Evolutionary conservation across 495 filamentous ascomycete genomes (phyloP), one percentile per base, ranked within the genome.

Genomic region (Talaromyces thailandensis): DNA sequence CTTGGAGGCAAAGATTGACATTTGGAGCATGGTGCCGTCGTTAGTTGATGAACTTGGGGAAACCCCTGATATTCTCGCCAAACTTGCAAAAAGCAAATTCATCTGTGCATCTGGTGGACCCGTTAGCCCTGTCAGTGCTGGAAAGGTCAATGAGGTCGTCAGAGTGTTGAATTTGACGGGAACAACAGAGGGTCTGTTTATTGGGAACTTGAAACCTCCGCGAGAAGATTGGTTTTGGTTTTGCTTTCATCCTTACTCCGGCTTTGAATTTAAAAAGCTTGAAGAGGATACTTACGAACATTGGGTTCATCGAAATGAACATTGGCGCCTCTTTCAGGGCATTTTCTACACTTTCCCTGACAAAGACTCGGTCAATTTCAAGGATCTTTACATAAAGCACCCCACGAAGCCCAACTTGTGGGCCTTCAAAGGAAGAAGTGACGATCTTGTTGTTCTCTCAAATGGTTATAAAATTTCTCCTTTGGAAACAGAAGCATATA

Each of bases 271-370:
- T 60, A 70, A 69, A 55, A 52, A 70, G 51, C 14, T 63, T 2
- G 66, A 65, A 48, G 62, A 59, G 11, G 60, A 61, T 53, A 60
- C 52, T 26, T 66, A 62, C 24, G 68, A 72, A 56, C 68, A 69
- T 48, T 67, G 68, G 67, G 66, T 68, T 21, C 64, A 70, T 48
- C 63, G 62, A 1, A 66, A 70, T 60, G 63, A 66, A 29, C 59
- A 70, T 21, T 58, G 56, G 56, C 28, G 6, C 14, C 56, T 58
- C 16, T 70, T 69, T 6, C 81, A 85, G 21, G 75, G 76, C 9
- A 71, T 84, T 61, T 86, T 86, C 70, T 77, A 81, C 65, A 80
- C 77, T 6, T 85, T 82, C 58, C 75, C 77, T 9, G 70, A 81
- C 26, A 8, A 70, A 29, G 21, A 58, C 6, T 58, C 56, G 14